Evolutionary conservation across 2,329 filamentous ascomycete genomes (phyloP).

Genomic region (Penicillium nordicum): DNA sequence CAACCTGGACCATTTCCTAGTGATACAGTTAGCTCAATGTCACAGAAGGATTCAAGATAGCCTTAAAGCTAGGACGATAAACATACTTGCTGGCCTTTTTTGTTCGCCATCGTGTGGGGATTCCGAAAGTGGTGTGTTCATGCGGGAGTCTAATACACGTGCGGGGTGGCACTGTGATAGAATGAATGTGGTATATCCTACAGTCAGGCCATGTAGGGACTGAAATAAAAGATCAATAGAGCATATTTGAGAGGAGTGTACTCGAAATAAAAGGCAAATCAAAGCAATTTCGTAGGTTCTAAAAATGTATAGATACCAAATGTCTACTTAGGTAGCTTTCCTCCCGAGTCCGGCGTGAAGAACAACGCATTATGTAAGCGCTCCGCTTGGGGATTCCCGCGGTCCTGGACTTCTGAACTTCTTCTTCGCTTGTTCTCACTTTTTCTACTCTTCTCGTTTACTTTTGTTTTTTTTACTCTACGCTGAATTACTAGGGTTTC

Average conservation of each 20-base stretch:
- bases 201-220: constrained; percentile 14
- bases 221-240: background rate
- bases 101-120: constrained; percentile 34
- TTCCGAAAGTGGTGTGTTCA: constrained; percentile 16
- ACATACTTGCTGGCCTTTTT: constrained; percentile 68
- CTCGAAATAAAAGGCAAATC: background rate
- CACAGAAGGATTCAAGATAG: background rate
- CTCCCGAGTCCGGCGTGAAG: background rate
- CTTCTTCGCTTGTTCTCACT: constrained; percentile 7
- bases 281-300: background rate
- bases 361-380: constrained; percentile 17
- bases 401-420: constrained; percentile 17
- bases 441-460: background rate
- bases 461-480: background rate
- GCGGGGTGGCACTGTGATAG: constrained; percentile 20
- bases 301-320: background rate
- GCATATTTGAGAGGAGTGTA: background rate
- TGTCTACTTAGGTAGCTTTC: background rate
- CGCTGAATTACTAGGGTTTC: background rate
- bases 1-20: constrained; percentile 99
- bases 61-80: background rate
- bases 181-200: constrained; percentile 10
- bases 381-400: constrained; percentile 13
- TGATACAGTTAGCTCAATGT: constrained; percentile 12
- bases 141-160: constrained; percentile 16